These are phyloP conservation scores for Plasmodium vivax DNA, from an alignment of 169 alveolate species.

Conservation along the genomic window DNA sequence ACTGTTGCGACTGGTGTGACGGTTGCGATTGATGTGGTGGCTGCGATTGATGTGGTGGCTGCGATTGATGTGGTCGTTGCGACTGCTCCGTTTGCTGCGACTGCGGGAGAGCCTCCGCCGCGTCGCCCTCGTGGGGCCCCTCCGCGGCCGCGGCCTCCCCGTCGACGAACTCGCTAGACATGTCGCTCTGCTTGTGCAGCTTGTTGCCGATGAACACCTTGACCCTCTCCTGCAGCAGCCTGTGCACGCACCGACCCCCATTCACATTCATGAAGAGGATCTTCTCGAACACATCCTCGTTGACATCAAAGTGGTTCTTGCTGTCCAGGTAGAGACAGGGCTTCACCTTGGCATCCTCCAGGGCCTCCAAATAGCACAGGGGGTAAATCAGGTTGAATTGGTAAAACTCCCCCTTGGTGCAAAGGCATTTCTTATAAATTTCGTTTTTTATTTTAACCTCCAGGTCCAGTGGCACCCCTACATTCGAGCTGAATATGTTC, in stretches of 20 bases:
- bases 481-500: conserved; percentile 35
- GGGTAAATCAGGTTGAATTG: conserved; percentile 59
- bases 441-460: conserved; percentile 33
- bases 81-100: no score
- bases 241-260: conserved; percentile 26
- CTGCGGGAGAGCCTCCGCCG: no score
- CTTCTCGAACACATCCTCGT: conserved; percentile 71
- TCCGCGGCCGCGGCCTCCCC: not conserved
- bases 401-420: conserved; percentile 51
- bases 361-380: conserved; percentile 21
- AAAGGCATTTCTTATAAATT: conserved; percentile 46
- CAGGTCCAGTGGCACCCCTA: conserved; percentile 38
- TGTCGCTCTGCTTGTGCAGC: conserved; percentile 26
- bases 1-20: no score
- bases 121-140: not conserved
- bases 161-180: conserved; percentile 19
- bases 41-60: no score
- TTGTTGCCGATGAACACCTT: conserved; percentile 48
- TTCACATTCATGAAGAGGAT: conserved; percentile 57
- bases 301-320: conserved; percentile 33
- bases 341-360: conserved; percentile 22
- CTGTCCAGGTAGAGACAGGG: conserved; percentile 57
- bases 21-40: no score
- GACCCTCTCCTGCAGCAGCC: conserved; percentile 21
- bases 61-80: no score